A percentile compares a stretch with the other conserved stretches of the same genome.
These are phyloP conservation scores for Russula ochroleuca DNA, from an alignment of 768 basidiomycete species.

Conservation along the genomic window DNA sequence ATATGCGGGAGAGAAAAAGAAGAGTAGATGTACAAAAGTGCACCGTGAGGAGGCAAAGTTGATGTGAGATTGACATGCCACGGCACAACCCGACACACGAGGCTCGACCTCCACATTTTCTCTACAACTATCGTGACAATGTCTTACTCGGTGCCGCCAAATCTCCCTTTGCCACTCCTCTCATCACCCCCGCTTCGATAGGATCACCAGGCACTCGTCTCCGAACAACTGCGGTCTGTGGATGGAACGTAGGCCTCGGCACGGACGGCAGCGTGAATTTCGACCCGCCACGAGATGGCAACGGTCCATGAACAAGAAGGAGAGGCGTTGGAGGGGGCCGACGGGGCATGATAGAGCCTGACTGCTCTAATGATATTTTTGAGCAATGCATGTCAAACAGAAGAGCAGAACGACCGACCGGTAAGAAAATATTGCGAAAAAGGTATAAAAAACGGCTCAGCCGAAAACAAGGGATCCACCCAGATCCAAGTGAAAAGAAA, in stretches of 20 bases:
- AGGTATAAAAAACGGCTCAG: constrained; percentile 6
- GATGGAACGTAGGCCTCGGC: constrained; percentile 47
- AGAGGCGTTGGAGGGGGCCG: constrained; percentile 66
- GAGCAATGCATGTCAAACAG: neutral
- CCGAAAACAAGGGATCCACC: constrained; percentile 22
- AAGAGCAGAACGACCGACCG: neutral
- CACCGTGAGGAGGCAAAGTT: neutral
- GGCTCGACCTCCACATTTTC: neutral
- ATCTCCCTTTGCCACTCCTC: constrained; percentile 28
- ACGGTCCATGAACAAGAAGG: constrained; percentile 55
- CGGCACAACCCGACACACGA: constrained; percentile 18
- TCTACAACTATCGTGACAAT: neutral
- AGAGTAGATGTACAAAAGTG: neutral
- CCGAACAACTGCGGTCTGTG: constrained; percentile 16
- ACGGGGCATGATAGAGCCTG: constrained; percentile 49
- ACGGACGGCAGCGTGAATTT: constrained; percentile 66
- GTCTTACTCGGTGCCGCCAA: constrained; percentile 25
- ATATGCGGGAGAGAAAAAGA: constrained; percentile 12
- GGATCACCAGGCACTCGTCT: neutral
- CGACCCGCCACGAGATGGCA: constrained; percentile 54
- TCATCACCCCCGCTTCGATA: constrained; percentile 26
- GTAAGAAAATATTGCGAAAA: neutral
- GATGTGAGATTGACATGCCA: neutral
- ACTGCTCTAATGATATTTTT: constrained; percentile 4
- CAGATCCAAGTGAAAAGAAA: neutral